A percentile compares a stretch with the other conserved stretches of the same genome.
Evolutionary conservation across 2,329 filamentous ascomycete genomes (phyloP).

Genomic region (Cadophora malorum): DNA sequence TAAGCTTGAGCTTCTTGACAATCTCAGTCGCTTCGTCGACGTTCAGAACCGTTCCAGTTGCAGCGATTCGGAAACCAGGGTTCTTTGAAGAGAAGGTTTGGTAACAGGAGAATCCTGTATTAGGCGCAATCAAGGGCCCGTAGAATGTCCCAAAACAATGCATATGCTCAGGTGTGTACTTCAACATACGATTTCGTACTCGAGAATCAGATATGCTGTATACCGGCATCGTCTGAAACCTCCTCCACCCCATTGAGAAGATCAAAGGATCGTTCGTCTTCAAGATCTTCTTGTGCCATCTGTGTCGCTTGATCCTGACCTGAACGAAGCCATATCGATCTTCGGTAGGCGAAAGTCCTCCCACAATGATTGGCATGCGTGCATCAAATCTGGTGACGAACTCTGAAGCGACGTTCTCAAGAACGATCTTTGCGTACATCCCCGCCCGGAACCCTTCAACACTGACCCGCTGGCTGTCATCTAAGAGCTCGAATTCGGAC

Average conservation of each 20-base stretch:
- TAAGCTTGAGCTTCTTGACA: slow-evolving; percentile 98
- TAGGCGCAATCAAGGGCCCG: slow-evolving; percentile 91
- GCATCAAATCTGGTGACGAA: slow-evolving; percentile 85
- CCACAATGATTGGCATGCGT: slow-evolving; percentile 83
- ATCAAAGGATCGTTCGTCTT: slow-evolving; percentile 98
- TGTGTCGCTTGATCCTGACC: slow-evolving; percentile 93
- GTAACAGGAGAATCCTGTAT: slow-evolving; percentile 94
- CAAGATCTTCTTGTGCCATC: slow-evolving; percentile 99
- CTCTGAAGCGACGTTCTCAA: slow-evolving; percentile 89
- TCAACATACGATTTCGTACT: slow-evolving; percentile 95
- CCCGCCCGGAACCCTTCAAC: slow-evolving; percentile 93
- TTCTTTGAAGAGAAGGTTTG: slow-evolving; percentile 85
- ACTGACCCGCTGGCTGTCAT: slow-evolving; percentile 79
- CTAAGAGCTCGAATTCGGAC: slow-evolving; percentile 86
- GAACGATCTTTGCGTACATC: slow-evolving; percentile 89
- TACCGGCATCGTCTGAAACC: slow-evolving; percentile 90
- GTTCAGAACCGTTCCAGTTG: slow-evolving; percentile 89
- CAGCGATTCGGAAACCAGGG: slow-evolving; percentile 91
- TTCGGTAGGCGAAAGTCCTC: slow-evolving; percentile 91
- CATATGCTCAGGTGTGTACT: slow-evolving; percentile 99
- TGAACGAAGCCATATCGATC: slow-evolving; percentile 96
- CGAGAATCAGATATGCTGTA: slow-evolving; percentile 96
- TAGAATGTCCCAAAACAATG: slow-evolving; percentile 98
- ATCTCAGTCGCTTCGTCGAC: slow-evolving; percentile 97
- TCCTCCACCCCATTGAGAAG: slow-evolving; percentile 93